Base-by-base conservation (phyloP, 2,329 filamentous ascomycete genomes). In the Aphanocladium album region DNA sequence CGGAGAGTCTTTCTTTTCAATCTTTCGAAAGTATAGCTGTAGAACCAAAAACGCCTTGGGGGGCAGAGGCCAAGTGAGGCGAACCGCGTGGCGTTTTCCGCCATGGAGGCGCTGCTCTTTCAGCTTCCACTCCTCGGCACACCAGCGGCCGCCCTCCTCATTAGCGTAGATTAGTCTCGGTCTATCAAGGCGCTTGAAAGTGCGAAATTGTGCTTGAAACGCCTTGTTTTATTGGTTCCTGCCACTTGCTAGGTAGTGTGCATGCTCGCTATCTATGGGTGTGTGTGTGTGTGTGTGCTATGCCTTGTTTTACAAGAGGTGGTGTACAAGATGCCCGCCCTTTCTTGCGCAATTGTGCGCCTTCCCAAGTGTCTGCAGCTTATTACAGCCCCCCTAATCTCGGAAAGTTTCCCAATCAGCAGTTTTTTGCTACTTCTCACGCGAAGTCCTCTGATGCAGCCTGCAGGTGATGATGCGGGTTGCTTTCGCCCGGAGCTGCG, bases 71-170 rank as follows among this genome's bases (percentile, higher is more conserved):
- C 25, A 50, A 52, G 49, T 52, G 57, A 59, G 57, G 57, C 47
- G 57, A 46, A 45, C 57, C 17, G 37, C 37, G 57, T 52, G 57
- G 57, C 57, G 56, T 52, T 52, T 59, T 45, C 23, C 47, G n/a
- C 19, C 21, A 33, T 19, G 25, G 47, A 8, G n/a, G 37, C 14
- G 37, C 35, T 25, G 35, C 3, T 27, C 45, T 21, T 43, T 51
- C 56, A 58, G 55, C 55, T 50, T 39, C 33, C 30, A 2, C 21
- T 49, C 45, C 23, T 37, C 30, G 30, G 55, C 41, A 35, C 25
- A 39, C 16, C 17, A 9, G 47, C 41, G 19, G 25, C 47, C 47
- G 47, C 27, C 47, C 9, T 17, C 30, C 9, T 19, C 17, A 35
- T 27, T 47, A 47, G 45, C 12, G 45, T 47, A 14, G 45, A 16